These are phyloP conservation scores for Ampelocalamus luodianensis DNA, from an alignment of 176 grass and related monocot genomes.

Conservation along the genomic window DNA sequence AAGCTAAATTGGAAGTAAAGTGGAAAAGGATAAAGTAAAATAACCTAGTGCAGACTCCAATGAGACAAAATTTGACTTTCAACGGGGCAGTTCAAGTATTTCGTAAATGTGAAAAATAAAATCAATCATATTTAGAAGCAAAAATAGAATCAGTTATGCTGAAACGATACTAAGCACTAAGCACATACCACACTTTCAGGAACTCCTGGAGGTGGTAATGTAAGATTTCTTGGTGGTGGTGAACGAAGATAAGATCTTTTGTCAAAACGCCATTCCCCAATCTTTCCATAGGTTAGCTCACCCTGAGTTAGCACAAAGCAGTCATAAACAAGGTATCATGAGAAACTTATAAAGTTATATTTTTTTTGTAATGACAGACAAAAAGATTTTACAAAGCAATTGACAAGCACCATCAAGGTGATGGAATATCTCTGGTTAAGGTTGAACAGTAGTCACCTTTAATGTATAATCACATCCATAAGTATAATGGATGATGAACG, in stretches of 20 bases:
- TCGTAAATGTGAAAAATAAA: conserved; percentile 22
- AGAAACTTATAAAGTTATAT: conserved; percentile 3
- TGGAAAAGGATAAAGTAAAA: neutral
- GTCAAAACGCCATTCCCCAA: conserved; percentile 93
- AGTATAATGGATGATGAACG: conserved; percentile 91
- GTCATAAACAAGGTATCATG: conserved; percentile 19
- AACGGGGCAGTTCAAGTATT: conserved; percentile 24
- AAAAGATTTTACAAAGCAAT: conserved; percentile 35
- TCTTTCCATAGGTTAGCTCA: conserved; percentile 89
- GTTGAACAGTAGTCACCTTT: conserved; percentile 56
- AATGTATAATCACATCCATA: conserved; percentile 91
- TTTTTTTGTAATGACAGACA: neutral
- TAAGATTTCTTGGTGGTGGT: conserved; percentile 89
- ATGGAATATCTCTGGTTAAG: conserved; percentile 27
- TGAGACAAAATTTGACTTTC: conserved; percentile 4
- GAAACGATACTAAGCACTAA: neutral
- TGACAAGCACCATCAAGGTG: neutral
- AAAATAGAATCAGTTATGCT: neutral
- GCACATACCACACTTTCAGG: conserved; percentile 99
- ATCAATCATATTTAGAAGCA: neutral
- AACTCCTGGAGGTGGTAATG: conserved; percentile 86
- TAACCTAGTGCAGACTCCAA: neutral
- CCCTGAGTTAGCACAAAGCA: conserved; percentile 57
- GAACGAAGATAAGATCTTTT: conserved; percentile 88
- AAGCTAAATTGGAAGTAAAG: neutral